phyloP scores from a whole-genome alignment of 192 early-diverging fungal species.

The Linnemannia hyalina region DNA sequence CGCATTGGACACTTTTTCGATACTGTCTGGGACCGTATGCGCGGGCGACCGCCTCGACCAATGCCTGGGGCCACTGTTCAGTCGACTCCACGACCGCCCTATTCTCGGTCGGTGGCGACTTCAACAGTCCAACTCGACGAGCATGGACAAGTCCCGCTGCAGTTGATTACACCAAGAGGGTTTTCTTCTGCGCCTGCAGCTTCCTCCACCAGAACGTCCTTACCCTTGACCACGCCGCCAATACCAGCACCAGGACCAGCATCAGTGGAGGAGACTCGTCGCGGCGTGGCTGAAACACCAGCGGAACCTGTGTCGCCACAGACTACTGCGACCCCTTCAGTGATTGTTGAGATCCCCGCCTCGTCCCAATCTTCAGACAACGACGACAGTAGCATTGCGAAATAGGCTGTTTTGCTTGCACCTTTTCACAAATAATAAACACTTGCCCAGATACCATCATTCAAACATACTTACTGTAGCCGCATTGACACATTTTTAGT shows the following conservation, averaged over 20 bases:
- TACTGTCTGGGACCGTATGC: conserved; percentile 12
- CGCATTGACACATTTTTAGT: no score
- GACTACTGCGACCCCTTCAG: neutral
- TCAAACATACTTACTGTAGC: neutral
- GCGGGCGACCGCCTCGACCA: conserved; percentile 22
- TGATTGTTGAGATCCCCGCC: neutral
- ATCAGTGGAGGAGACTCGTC: neutral
- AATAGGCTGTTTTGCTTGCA: neutral
- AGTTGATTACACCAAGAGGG: conserved; percentile 37
- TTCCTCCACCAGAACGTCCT: neutral
- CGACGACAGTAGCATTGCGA: neutral
- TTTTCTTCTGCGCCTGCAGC: conserved; percentile 18
- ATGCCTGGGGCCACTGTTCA: conserved; percentile 23
- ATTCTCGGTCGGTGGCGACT: neutral
- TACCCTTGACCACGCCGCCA: neutral
- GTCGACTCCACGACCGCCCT: neutral
- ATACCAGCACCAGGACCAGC: neutral
- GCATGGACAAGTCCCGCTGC: conserved; percentile 41
- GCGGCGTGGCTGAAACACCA: neutral
- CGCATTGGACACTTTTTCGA: conserved; percentile 35
- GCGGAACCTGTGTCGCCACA: neutral
- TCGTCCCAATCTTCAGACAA: neutral
- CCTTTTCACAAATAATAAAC: neutral
- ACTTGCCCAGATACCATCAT: neutral
- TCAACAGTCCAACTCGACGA: conserved; percentile 35